phyloP scores from a whole-genome alignment of 371 early-diverging fungal species.

The Scutellospora calospora region DNA sequence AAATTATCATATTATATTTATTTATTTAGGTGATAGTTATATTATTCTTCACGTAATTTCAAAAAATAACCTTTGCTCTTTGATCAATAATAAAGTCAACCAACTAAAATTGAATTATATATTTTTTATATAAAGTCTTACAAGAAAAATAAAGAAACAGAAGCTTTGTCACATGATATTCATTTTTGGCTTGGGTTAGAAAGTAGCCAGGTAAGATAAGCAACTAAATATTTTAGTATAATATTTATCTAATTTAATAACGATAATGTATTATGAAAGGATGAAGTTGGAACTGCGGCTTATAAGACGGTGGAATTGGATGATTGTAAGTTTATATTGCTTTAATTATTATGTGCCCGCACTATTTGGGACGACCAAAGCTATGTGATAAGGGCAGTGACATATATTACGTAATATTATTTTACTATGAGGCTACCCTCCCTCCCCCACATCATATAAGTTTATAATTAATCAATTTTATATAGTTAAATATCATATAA shows the following conservation, averaged over 20 bases:
- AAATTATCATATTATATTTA: conserved; percentile 13
- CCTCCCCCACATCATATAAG: no score
- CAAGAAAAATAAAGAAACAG: conserved; percentile 64
- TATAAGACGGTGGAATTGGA: conserved; percentile 92
- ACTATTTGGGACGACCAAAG: no score
- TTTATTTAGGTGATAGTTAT: conserved; percentile 74
- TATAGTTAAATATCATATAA: no score
- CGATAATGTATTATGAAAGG: conserved; percentile 46
- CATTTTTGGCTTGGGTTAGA: conserved; percentile 89
- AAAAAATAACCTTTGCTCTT: neutral
- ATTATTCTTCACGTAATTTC: conserved; percentile 69
- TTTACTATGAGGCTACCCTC: no score
- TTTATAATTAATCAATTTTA: no score
- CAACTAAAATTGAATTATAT: neutral
- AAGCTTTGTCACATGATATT: conserved; percentile 74
- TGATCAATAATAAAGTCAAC: neutral
- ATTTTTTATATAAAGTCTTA: conserved; percentile 61
- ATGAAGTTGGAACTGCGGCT: conserved; percentile 90
- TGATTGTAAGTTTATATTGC: conserved; percentile 65
- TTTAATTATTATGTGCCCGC: no score
- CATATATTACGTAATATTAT: no score
- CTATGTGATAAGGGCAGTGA: no score
- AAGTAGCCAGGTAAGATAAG: conserved; percentile 58
- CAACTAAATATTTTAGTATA: neutral
- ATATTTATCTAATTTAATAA: neutral